A percentile compares a stretch with the other conserved stretches of the same genome.
These are phyloP conservation scores for Schizosaccharomyces versatilis DNA, from an alignment of 1,139 yeast genomes.

Conservation along the genomic window DNA sequence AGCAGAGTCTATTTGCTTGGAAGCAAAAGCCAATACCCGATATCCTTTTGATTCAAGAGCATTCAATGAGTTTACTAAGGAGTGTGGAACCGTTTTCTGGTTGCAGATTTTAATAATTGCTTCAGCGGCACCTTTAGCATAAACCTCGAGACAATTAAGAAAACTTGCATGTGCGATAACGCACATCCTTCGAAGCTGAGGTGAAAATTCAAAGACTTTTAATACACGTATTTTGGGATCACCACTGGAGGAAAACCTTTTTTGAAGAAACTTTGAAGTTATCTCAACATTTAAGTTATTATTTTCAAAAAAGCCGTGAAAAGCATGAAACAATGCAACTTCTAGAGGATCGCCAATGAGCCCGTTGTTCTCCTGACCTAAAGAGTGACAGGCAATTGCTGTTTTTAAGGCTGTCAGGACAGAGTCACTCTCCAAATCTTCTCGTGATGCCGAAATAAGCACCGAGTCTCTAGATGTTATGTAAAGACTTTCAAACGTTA, in stretches of 20 bases:
- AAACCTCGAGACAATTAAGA: conserved; percentile 23
- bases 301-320: conserved; percentile 54
- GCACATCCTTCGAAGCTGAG: conserved; percentile 76
- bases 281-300: conserved; percentile 16
- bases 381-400: conserved; percentile 57
- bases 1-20: conserved; percentile 28
- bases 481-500: conserved; percentile 81
- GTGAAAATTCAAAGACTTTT: conserved; percentile 56
- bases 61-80: conserved; percentile 52
- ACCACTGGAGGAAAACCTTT: too few relatives aligned
- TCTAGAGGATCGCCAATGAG: conserved; percentile 99
- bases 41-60: conserved; percentile 80
- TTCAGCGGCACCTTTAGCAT: conserved; percentile 93
- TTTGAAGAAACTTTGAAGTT: too few relatives aligned
- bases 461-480: background rate
- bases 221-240: conserved; percentile 30
- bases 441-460: too few relatives aligned
- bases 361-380: conserved; percentile 63
- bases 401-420: background rate
- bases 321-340: conserved; percentile 78
- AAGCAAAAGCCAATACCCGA: conserved; percentile 87
- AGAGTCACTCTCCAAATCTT: too few relatives aligned
- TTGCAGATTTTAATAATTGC: conserved; percentile 64
- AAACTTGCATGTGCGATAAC: conserved; percentile 34
- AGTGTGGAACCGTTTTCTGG: conserved; percentile 44